Conservation (phyloP, 768 basidiomycete species). For the Suillus placidus region DNA sequence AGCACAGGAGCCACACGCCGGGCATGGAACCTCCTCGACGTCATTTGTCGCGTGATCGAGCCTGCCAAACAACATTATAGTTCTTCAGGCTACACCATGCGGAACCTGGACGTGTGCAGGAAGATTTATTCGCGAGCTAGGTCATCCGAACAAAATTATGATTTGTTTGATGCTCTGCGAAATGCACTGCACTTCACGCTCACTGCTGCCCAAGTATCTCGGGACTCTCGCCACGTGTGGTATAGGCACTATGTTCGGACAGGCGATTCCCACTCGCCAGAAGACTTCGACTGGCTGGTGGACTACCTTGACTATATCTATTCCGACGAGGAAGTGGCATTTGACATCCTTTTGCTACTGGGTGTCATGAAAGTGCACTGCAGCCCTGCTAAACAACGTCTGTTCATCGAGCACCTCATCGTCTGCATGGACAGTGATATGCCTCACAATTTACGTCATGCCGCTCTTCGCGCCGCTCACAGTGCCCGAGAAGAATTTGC, state of each 20-base stretch:
- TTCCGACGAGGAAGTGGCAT: neutral
- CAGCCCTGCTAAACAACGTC: neutral
- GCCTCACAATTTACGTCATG: neutral
- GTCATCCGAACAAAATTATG: neutral
- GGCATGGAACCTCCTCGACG: neutral
- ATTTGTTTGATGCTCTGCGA: neutral
- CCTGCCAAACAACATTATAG: neutral
- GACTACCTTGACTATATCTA: neutral
- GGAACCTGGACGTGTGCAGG: neutral
- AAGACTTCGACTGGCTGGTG: neutral
- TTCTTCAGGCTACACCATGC: neutral
- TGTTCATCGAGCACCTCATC: neutral
- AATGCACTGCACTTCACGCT: neutral
- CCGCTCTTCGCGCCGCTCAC: neutral
- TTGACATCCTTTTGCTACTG: neutral
- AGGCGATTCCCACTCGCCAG: neutral
- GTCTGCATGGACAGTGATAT: neutral
- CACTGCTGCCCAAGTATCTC: neutral
- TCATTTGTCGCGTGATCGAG: neutral
- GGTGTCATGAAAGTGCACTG: neutral
- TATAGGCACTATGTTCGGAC: fast-evolving
- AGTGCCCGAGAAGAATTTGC: neutral
- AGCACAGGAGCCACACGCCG: neutral
- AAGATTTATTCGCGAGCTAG: neutral
- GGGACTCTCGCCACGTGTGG: neutral